Evolutionary conservation across 805 yeast genomes (phyloP).

Genomic region (Candida taoyuanica): DNA sequence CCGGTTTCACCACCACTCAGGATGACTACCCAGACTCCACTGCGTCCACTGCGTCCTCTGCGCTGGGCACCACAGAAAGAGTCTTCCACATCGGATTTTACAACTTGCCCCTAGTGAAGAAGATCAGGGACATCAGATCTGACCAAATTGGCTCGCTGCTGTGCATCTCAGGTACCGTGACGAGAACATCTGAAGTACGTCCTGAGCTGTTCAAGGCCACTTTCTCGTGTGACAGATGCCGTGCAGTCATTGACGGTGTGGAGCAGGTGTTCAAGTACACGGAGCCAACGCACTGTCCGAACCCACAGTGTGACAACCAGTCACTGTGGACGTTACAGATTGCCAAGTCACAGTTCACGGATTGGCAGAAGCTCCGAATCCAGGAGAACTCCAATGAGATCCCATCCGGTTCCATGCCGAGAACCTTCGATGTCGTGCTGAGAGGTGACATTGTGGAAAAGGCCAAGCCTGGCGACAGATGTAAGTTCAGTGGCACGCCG

Average conservation of each 20-base stretch:
- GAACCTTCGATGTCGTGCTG: slow-evolving; percentile 87
- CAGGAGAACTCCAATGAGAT: slow-evolving; percentile 96
- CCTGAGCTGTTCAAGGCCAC: slow-evolving; percentile 88
- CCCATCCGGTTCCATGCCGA: slow-evolving; percentile 98
- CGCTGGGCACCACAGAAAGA: slow-evolving; percentile 53
- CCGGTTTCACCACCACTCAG: slow-evolving; percentile 30
- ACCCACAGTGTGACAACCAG: slow-evolving; percentile 83
- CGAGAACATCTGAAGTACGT: slow-evolving; percentile 92
- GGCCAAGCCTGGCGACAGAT: slow-evolving; percentile 96
- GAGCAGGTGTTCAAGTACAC: slow-evolving; percentile 93
- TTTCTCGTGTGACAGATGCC: slow-evolving; percentile 85
- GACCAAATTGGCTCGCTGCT: slow-evolving; percentile 82
- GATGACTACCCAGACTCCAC: slow-evolving; percentile 23
- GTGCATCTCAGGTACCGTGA: slow-evolving; percentile 89
- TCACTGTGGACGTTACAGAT: slow-evolving; percentile 81
- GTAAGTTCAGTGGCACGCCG: slow-evolving; percentile 90
- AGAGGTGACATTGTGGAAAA: slow-evolving; percentile 93
- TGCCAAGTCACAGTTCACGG: slow-evolving; percentile 79
- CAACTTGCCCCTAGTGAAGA: slow-evolving; percentile 73
- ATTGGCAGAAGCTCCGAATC: slow-evolving; percentile 94
- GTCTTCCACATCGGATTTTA: slow-evolving; percentile 88
- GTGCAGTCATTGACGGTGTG: slow-evolving; percentile 78
- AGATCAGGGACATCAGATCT: slow-evolving; percentile 87
- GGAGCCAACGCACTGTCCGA: slow-evolving; percentile 90
- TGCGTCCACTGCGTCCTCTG: slow-evolving; percentile 36